A percentile compares a stretch with the other conserved stretches of the same genome.
These are phyloP conservation scores for Tuber umbilicatum DNA, from an alignment of 495 filamentous ascomycete species.

Conservation along the genomic window DNA sequence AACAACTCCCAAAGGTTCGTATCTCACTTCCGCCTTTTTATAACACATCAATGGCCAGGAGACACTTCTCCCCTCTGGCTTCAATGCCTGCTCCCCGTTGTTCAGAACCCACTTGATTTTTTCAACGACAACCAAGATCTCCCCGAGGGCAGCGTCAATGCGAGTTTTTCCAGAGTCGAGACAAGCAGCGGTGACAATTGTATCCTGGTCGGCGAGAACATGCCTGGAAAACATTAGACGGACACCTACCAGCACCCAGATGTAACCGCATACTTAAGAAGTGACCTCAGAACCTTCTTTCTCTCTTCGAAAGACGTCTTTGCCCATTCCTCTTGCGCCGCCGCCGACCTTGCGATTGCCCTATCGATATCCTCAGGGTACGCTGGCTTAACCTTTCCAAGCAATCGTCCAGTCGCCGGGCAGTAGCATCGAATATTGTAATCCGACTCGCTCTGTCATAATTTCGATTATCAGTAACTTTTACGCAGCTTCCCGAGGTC, in stretches of 20 bases:
- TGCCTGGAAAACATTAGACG: slow-evolving; percentile 46
- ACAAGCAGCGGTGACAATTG: slow-evolving; percentile 77
- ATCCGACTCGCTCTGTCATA: slow-evolving; percentile 50
- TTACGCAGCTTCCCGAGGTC: background rate
- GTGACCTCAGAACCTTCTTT: slow-evolving; percentile 68
- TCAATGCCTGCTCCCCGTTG: slow-evolving; percentile 79
- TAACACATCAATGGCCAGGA: slow-evolving; percentile 88
- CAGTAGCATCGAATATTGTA: slow-evolving; percentile 73
- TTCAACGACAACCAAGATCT: slow-evolving; percentile 87
- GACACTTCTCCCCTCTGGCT: slow-evolving; percentile 62
- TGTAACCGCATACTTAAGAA: slow-evolving; percentile 59
- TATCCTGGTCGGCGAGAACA: slow-evolving; percentile 82
- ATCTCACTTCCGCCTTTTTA: slow-evolving; percentile 83
- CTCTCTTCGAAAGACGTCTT: slow-evolving; percentile 70
- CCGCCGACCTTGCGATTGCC: slow-evolving; percentile 63
- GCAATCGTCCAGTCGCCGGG: slow-evolving; percentile 76
- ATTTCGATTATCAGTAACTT: slow-evolving; percentile 11
- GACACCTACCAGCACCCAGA: background rate
- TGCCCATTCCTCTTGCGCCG: slow-evolving; percentile 75
- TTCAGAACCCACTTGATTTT: slow-evolving; percentile 91
- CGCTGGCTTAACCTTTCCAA: slow-evolving; percentile 73
- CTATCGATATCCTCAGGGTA: slow-evolving; percentile 73
- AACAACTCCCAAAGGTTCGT: slow-evolving; percentile 90
- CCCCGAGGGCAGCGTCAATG: slow-evolving; percentile 85
- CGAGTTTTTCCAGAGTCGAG: slow-evolving; percentile 96